Percentiles rank a stretch among this genome's conserved stretches.
These are phyloP conservation scores for Trichoderma afroharzianum DNA, from an alignment of 2,329 filamentous ascomycete species.

Conservation along the genomic window DNA sequence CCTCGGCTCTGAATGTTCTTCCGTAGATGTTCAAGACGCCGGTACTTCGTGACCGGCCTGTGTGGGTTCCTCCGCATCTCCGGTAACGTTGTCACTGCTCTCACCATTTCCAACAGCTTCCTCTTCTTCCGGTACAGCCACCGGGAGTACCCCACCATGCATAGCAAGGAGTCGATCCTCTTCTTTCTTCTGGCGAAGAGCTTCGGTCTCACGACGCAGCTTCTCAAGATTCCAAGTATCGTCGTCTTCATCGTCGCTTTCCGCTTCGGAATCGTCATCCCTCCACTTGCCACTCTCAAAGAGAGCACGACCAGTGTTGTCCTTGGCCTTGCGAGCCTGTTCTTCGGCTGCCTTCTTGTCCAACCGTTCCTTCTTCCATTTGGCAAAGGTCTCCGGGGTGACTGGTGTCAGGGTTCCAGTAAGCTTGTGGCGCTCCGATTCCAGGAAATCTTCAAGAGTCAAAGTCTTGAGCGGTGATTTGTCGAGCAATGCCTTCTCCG, in stretches of 20 bases:
- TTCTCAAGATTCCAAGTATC: constrained; percentile 79
- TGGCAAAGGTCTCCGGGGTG: constrained; percentile 85
- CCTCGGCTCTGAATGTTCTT: not conserved
- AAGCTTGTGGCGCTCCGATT: constrained; percentile 93
- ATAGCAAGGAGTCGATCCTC: constrained; percentile 57
- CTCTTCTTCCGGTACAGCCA: constrained; percentile 20
- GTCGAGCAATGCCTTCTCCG: constrained; percentile 92
- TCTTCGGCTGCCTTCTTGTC: constrained; percentile 96
- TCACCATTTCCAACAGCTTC: constrained; percentile 7
- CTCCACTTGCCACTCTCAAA: constrained; percentile 97
- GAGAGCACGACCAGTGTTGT: constrained; percentile 88
- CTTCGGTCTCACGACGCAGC: constrained; percentile 80
- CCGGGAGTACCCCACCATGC: constrained; percentile 24
- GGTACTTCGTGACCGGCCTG: constrained; percentile 16
- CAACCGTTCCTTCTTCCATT: constrained; percentile 93
- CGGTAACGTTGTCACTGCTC: not conserved
- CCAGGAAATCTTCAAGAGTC: constrained; percentile 94
- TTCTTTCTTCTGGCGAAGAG: constrained; percentile 69
- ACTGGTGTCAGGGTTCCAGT: constrained; percentile 90
- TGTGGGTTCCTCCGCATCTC: not conserved
- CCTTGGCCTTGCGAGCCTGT: constrained; percentile 84
- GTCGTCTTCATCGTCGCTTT: constrained; percentile 41
- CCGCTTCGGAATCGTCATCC: constrained; percentile 59
- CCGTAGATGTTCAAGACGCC: constrained; percentile 19
- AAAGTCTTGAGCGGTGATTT: constrained; percentile 93